Evolutionary conservation across 306 rosid species (phyloP).

Genomic region (Lagenaria siceraria): DNA sequence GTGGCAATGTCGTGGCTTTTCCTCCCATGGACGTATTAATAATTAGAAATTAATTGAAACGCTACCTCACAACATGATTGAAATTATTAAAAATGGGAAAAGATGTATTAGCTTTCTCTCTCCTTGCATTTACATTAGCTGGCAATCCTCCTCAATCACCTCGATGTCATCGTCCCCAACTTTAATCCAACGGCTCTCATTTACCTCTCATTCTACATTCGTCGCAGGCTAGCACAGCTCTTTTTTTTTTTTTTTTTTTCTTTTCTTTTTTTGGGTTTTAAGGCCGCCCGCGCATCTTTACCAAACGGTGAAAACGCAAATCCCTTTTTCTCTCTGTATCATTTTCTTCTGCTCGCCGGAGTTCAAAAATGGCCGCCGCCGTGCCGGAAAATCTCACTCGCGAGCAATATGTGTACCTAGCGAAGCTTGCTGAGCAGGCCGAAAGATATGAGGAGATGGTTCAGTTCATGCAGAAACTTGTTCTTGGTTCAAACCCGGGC

Average conservation of each 20-base stretch:
- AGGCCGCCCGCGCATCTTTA: constrained; percentile 4
- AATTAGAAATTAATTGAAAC: constrained; percentile 6
- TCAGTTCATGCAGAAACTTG: constrained; percentile 15
- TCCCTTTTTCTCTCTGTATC: background rate
- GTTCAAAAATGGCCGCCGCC: constrained; percentile 12
- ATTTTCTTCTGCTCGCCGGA: background rate
- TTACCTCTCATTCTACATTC: background rate
- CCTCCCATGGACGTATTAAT: background rate
- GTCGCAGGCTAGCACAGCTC: background rate
- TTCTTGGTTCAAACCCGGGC: background rate
- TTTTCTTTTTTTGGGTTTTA: background rate
- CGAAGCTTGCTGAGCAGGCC: constrained; percentile 27
- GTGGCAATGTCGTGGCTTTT: background rate
- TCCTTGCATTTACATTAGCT: background rate
- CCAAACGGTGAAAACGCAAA: background rate
- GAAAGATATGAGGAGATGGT: constrained; percentile 35
- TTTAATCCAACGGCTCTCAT: background rate
- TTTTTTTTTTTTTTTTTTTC: background rate
- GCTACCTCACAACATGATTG: background rate
- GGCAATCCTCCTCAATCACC: constrained; percentile 1
- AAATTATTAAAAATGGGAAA: constrained; percentile 5
- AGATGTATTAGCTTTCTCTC: background rate
- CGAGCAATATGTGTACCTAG: constrained; percentile 21
- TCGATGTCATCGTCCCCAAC: background rate
- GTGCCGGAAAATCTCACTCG: constrained; percentile 12